phyloP scores from a whole-genome alignment of 2,329 filamentous ascomycete species.

The Pochonia chlamydosporia region DNA sequence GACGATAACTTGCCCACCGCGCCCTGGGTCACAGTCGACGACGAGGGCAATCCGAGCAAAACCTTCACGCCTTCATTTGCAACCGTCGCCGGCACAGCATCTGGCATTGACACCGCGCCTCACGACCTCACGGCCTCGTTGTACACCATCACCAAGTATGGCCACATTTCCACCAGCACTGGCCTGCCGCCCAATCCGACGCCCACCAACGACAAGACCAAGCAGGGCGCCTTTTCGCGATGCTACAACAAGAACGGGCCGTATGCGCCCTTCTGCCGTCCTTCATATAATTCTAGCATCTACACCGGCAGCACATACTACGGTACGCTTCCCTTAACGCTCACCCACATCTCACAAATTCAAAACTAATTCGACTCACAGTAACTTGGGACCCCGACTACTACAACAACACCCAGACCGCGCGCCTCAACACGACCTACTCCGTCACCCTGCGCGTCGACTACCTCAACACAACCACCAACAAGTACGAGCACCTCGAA shows the following conservation, averaged over 20 bases:
- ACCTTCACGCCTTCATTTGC: slow-evolving; percentile 45
- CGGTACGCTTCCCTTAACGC: slow-evolving; percentile 26
- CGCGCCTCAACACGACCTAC: slow-evolving; percentile 18
- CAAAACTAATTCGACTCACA: slow-evolving; percentile 16
- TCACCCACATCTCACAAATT: too few species aligned
- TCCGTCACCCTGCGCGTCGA: slow-evolving; percentile 33
- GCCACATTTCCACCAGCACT: slow-evolving; percentile 33
- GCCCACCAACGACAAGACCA: slow-evolving; percentile 30
- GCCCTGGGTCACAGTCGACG: slow-evolving; percentile 47
- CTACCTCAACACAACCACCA: slow-evolving; percentile 30
- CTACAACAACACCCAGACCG: slow-evolving; percentile 37
- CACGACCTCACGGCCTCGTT: slow-evolving; percentile 41
- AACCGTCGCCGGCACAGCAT: slow-evolving; percentile 39
- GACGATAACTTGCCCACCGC: slow-evolving; percentile 19
- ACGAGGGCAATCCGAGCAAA: slow-evolving; percentile 35
- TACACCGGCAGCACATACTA: slow-evolving; percentile 45
- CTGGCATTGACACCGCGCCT: slow-evolving; percentile 31
- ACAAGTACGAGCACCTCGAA: slow-evolving; percentile 31
- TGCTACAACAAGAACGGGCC: slow-evolving; percentile 43
- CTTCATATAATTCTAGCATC: slow-evolving; percentile 36
- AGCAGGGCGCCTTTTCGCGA: slow-evolving; percentile 41
- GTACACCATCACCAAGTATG: slow-evolving; percentile 30
- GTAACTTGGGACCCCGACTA: slow-evolving; percentile 52
- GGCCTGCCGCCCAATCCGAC: slow-evolving; percentile 39
- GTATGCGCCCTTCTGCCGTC: slow-evolving; percentile 47